These are phyloP conservation scores for Camelina neglecta DNA, from an alignment of 345 rosid species.

Conservation along the genomic window DNA sequence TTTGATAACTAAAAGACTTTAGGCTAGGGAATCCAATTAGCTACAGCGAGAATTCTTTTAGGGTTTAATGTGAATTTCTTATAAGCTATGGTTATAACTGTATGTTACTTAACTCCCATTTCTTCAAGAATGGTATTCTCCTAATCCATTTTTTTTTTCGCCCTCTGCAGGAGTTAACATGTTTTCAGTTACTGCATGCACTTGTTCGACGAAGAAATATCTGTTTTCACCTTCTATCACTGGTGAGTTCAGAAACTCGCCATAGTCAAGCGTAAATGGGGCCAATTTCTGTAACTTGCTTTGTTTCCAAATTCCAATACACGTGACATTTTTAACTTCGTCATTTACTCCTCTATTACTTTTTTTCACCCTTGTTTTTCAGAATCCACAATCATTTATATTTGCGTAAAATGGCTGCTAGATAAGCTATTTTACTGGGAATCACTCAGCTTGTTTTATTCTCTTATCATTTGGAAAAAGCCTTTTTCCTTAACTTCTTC, in stretches of 20 bases:
- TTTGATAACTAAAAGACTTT: constrained; percentile 23
- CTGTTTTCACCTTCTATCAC: constrained; percentile 73
- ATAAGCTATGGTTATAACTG: constrained; percentile 32
- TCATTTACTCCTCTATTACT: constrained; percentile 4
- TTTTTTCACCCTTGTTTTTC: not conserved
- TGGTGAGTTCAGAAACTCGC: constrained; percentile 64
- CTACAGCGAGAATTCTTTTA: not conserved
- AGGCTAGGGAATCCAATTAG: constrained; percentile 27
- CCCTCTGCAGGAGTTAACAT: constrained; percentile 68
- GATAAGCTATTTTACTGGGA: constrained; percentile 9
- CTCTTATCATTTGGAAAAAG: not conserved
- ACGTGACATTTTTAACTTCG: not conserved
- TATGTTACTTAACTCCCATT: constrained; percentile 18
- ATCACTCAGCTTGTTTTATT: constrained; percentile 16
- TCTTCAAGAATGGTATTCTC: constrained; percentile 5
- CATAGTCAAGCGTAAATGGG: constrained; percentile 20
- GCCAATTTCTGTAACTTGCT: constrained; percentile 13
- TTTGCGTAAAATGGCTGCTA: constrained; percentile 8
- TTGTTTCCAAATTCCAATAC: constrained; percentile 19
- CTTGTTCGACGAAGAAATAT: constrained; percentile 81
- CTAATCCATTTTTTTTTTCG: constrained; percentile 3
- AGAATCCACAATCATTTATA: constrained; percentile 1
- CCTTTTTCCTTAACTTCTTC: constrained; percentile 14
- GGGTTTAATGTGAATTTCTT: constrained; percentile 10
- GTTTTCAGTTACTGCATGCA: constrained; percentile 80